Percentiles rank a stretch among this genome's conserved stretches.
Conservation (phyloP, 805 yeast species). For the Cyberlindnera maritima region DNA sequence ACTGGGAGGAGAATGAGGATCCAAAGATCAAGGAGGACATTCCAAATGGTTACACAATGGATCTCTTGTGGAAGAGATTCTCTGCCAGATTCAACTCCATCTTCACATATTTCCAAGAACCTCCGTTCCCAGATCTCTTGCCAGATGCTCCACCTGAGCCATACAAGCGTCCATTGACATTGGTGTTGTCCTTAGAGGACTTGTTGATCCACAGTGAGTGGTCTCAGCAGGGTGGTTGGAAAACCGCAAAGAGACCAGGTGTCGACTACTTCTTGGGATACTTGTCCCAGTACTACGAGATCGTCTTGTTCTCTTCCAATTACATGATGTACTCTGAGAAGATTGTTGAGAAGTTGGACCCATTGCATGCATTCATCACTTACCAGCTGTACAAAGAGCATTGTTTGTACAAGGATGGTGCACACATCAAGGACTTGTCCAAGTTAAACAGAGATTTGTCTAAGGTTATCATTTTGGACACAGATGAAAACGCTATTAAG, state of each 20-base stretch:
- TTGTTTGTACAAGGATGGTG: constrained; percentile 81
- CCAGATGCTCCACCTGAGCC: constrained; percentile 92
- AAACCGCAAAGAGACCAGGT: constrained; percentile 98
- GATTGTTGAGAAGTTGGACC: constrained; percentile 86
- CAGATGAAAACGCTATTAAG: constrained; percentile 65
- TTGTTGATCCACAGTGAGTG: constrained; percentile 87
- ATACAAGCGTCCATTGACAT: constrained; percentile 86
- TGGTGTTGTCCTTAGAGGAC: constrained; percentile 88
- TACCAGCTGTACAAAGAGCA: constrained; percentile 90
- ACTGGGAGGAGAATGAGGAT: constrained; percentile 82
- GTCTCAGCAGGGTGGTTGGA: constrained; percentile 93
- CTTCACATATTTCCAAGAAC: constrained; percentile 85
- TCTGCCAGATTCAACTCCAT: constrained; percentile 69
- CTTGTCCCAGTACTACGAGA: constrained; percentile 92
- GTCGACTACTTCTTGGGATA: constrained; percentile 94
- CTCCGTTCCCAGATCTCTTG: constrained; percentile 86
- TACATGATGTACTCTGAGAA: constrained; percentile 83
- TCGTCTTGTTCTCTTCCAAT: constrained; percentile 85
- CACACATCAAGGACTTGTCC: constrained; percentile 83
- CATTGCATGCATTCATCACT: constrained; percentile 83
- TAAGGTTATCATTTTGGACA: constrained; percentile 79
- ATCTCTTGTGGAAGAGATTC: constrained; percentile 64
- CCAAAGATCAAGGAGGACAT: constrained; percentile 51
- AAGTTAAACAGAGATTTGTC: constrained; percentile 87
- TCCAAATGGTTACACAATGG: constrained; percentile 66